Conservation (phyloP, 2,329 filamentous ascomycete species). For the Dryadomyces quercivorus region DNA sequence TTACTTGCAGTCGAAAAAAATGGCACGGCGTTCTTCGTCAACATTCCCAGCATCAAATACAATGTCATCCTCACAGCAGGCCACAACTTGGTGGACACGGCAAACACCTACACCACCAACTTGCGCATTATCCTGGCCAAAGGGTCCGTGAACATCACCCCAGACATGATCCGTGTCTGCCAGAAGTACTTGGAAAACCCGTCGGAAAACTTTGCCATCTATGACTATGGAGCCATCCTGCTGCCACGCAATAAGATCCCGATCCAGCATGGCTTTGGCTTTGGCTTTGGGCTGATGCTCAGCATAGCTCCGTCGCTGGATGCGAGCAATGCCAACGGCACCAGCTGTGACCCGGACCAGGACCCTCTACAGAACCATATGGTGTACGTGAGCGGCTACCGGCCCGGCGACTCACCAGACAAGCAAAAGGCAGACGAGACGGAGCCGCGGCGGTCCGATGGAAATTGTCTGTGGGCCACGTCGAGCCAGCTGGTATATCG, state of each 20-base stretch:
- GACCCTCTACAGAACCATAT: background rate
- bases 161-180: background rate
- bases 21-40: background rate
- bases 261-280: background rate
- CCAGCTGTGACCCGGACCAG: background rate
- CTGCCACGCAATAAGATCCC: background rate
- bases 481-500: background rate
- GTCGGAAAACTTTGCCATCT: background rate
- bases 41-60: background rate
- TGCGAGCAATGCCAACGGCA: background rate
- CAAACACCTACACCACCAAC: background rate
- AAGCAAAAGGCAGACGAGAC: background rate
- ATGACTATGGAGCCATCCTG: background rate
- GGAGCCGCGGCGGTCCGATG: background rate
- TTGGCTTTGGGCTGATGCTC: background rate
- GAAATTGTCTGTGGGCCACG: background rate
- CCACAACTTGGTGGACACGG: background rate
- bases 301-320: background rate
- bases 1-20: background rate
- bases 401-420: background rate
- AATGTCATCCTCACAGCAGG: background rate
- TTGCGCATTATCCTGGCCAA: background rate
- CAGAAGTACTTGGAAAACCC: background rate
- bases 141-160: background rate
- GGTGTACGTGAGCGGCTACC: background rate